Percentiles rank a stretch among this genome's conserved stretches.
Evolutionary conservation across 306 rosid species (phyloP).

Genomic region (Potentilla sterilis): DNA sequence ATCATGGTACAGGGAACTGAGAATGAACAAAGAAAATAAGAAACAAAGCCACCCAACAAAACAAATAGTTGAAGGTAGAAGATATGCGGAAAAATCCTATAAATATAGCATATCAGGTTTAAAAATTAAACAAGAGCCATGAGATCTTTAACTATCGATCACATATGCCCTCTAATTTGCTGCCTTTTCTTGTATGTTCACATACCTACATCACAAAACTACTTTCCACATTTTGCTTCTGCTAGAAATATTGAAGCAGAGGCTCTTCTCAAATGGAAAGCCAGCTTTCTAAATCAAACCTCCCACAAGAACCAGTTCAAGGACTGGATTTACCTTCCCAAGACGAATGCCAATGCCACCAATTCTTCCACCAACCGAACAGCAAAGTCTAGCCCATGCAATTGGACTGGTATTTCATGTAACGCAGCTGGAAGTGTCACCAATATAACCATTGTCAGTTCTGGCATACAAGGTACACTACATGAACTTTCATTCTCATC

Average conservation of each 20-base stretch:
- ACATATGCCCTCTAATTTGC: neutral
- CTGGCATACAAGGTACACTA: neutral
- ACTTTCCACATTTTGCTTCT: neutral
- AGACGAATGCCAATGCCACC: neutral
- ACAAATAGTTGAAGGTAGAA: too few relatives aligned
- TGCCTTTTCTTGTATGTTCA: conserved; percentile 2
- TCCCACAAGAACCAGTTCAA: conserved; percentile 14
- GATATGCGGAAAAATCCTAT: too few relatives aligned
- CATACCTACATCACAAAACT: too few relatives aligned
- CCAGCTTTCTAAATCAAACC: conserved; percentile 12
- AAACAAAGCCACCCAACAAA: too few relatives aligned
- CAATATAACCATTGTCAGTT: conserved; percentile 18
- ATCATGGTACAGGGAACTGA: too few relatives aligned
- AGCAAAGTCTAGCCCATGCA: neutral
- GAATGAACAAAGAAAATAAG: too few relatives aligned
- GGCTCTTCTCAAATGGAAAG: conserved; percentile 41
- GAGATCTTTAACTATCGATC: neutral
- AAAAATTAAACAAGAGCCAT: neutral
- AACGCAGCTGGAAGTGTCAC: conserved; percentile 19
- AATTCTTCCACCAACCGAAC: neutral
- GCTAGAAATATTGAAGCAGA: conserved; percentile 11
- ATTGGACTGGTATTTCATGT: conserved; percentile 30
- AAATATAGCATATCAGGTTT: neutral
- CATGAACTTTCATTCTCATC: neutral
- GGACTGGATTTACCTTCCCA: conserved; percentile 10